Evolutionary conservation across 495 filamentous ascomycete species (phyloP).

Genomic region (Aspergillus carlsbadensis): DNA sequence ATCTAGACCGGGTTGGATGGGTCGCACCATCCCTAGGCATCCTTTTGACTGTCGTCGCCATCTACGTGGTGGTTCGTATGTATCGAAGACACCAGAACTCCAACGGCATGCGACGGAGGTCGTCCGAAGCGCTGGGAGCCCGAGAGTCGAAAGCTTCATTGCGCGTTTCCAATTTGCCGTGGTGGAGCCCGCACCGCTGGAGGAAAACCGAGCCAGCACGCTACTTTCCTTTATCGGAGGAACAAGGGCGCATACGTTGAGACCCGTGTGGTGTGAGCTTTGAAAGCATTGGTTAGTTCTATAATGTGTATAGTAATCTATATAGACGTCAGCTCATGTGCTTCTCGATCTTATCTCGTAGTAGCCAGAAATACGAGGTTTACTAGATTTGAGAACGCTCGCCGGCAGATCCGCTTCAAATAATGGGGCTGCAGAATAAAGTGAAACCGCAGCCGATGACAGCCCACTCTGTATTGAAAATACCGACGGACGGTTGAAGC

Average conservation of each 20-base stretch:
- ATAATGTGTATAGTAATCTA: too few relatives aligned
- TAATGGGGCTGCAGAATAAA: background rate
- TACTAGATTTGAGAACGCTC: background rate
- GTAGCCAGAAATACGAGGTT: too few relatives aligned
- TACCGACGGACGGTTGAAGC: background rate
- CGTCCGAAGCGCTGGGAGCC: constrained; percentile 23
- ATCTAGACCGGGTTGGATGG: constrained; percentile 14
- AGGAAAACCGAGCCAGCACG: constrained; percentile 16
- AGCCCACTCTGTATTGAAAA: constrained; percentile 1
- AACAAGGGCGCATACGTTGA: background rate
- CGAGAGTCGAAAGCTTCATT: constrained; percentile 19
- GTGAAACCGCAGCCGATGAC: background rate
- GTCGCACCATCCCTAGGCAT: constrained; percentile 13
- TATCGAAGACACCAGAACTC: constrained; percentile 14
- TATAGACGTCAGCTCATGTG: too few relatives aligned
- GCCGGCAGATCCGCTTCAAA: too few relatives aligned
- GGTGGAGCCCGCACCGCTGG: constrained; percentile 44
- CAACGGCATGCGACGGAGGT: constrained; percentile 16
- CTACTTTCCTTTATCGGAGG: constrained; percentile 35
- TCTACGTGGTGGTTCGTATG: constrained; percentile 13
- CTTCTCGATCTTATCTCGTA: too few relatives aligned
- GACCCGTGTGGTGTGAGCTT: too few relatives aligned
- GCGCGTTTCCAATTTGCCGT: constrained; percentile 16
- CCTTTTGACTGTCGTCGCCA: constrained; percentile 3
- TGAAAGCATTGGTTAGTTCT: too few relatives aligned